These are phyloP conservation scores for Serendipita vermifera DNA, from an alignment of 768 basidiomycete genomes.

Conservation along the genomic window DNA sequence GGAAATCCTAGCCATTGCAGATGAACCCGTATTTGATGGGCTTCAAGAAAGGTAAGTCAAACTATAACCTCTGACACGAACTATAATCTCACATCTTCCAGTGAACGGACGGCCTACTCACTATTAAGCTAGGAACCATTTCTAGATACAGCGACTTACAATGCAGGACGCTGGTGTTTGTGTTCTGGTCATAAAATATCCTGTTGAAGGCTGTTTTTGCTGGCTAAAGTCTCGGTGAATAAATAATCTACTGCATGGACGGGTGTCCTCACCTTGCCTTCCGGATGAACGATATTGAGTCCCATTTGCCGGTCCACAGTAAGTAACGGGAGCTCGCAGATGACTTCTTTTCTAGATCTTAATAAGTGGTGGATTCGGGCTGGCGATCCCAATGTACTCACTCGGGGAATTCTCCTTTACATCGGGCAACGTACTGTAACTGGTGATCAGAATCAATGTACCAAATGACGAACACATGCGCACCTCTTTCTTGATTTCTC, in stretches of 20 bases:
- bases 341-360: slow-evolving; percentile 51
- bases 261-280: slow-evolving; percentile 59
- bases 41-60: slow-evolving; percentile 29
- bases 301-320: slow-evolving; percentile 96
- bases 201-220: slow-evolving; percentile 83
- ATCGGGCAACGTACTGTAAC: slow-evolving; percentile 63
- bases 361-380: background rate
- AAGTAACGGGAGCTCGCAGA: slow-evolving; percentile 74
- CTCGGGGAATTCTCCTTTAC: slow-evolving; percentile 74
- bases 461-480: background rate
- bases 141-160: slow-evolving; percentile 35
- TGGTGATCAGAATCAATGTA: background rate
- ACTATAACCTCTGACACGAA: background rate
- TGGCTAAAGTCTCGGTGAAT: slow-evolving; percentile 31
- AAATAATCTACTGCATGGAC: background rate
- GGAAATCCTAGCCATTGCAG: slow-evolving; percentile 88
- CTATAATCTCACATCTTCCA: slow-evolving; percentile 61
- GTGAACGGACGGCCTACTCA: slow-evolving; percentile 69
- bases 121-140: background rate
- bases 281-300: slow-evolving; percentile 86
- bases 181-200: slow-evolving; percentile 63
- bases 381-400: slow-evolving; percentile 29
- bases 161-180: slow-evolving; percentile 74
- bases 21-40: slow-evolving; percentile 95
- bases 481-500: slow-evolving; percentile 66